A percentile compares a stretch with the other conserved stretches of the same genome.
Evolutionary conservation across 495 filamentous ascomycete genomes (phyloP).

Genomic region (Entonaema liquescens): DNA sequence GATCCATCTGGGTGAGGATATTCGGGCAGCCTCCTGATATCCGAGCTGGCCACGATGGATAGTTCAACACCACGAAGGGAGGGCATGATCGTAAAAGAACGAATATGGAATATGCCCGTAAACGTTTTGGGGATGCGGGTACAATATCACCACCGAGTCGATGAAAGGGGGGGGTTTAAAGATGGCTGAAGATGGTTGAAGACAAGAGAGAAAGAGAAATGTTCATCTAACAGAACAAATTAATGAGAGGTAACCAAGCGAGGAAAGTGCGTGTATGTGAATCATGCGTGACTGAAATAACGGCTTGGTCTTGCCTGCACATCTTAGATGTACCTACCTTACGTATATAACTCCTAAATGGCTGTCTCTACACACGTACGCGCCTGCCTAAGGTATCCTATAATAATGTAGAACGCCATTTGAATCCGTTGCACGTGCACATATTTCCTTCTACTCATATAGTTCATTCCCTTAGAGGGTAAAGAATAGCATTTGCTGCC

Average conservation of each 20-base stretch:
- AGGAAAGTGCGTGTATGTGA: not conserved
- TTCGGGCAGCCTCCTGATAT: slow-evolving; percentile 50
- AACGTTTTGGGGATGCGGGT: not conserved
- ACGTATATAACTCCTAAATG: not conserved
- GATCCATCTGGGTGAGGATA: slow-evolving; percentile 62
- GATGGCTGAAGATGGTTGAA: not conserved
- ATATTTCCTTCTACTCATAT: not conserved
- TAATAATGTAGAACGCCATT: not conserved
- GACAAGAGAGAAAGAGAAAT: not conserved
- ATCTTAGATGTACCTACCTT: not conserved
- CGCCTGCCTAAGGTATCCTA: not conserved
- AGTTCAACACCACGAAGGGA: slow-evolving; percentile 57
- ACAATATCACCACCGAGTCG: not conserved
- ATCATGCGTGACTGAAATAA: not conserved
- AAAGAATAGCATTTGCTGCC: not conserved
- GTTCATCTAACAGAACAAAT: not conserved
- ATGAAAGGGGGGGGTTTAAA: not conserved
- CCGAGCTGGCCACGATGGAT: slow-evolving; percentile 47
- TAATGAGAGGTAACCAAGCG: too few relatives aligned
- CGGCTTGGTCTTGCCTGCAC: not conserved
- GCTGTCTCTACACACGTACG: not conserved
- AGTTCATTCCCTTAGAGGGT: not conserved
- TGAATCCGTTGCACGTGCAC: not conserved
- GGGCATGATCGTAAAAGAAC: slow-evolving; percentile 52
- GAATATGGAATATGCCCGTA: not conserved